Base-by-base conservation (phyloP, 176 grass and related monocot genomes). In the Eleusine indica region DNA sequence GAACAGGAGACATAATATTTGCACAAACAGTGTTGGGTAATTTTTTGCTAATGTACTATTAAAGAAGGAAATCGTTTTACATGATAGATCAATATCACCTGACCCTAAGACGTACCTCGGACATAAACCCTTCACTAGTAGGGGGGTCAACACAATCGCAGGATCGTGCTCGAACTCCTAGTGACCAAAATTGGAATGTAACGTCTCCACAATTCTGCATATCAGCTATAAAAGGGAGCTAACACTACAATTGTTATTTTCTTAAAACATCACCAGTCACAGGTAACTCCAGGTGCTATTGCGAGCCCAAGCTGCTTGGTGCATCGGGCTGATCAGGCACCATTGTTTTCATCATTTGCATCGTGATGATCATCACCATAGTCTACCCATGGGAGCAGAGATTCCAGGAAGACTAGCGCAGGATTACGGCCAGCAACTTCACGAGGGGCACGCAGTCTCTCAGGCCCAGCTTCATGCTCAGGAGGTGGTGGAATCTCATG, bases 371-470 rank as follows among this genome's bases (percentile, higher is more conserved):
- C 71, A 30, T 90, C 81, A 76, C 96, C 91, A 43, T 92, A 94
- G 71, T 99, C 89, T 12, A 84, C 66, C 96, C 96, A 99, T 48
- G 96, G 96, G 28, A 99, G 91, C 66, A 99, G 57, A 56, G 96
- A 99, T 86, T 99, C 96, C 1, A 99, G 71, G 79, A 96, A 96
- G 54, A 96, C 93, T 1, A 92, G 8, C 3, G 87, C 87, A 78
- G 93, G 81, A 78, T 99, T 94, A 21, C 93, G 96, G 21, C 93
- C 93, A 1, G 83, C 77, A 12, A 96, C 83, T 47, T 96, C 93
- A 28, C 93, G 96, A 25, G 91, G 93, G 63, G 79, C 91, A 66
- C 28, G 87, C 7, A 69, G 76, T 66, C 80, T 88, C 78, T 88
- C 91, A 19, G 80, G 86, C 82, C 81, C 81, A 69, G 63, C 89